Evolutionary conservation across 352 stramenopile species (phyloP), one percentile per base, ranked within the genome.

Genomic region (Pythium rhizo-oryzae): DNA sequence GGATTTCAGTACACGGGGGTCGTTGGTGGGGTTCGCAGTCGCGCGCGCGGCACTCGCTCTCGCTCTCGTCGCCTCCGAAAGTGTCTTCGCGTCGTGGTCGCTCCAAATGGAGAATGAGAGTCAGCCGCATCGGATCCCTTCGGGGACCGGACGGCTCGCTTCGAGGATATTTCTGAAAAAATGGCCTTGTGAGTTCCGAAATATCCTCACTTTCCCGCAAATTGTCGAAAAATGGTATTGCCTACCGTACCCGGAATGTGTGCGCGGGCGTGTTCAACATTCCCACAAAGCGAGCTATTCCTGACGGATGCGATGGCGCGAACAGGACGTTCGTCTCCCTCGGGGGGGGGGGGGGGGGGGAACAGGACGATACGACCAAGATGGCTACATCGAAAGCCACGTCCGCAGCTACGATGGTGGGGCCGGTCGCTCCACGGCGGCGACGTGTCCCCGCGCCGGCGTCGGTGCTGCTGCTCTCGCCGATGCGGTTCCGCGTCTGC

Each of bases 101-200:
- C 55, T 19, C 19, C 8, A 23, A 18, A 41, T 35, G n/a, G 21
- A 23, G 21, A 51, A 61, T 61, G 55, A 33, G 19, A 1, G 28
- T 33, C 7, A n/a, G 54, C n/a, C 18, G 23, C 18, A 13, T 5
- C 8, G 13, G 50, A 25, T 28, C 21, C 16, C 49, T 15, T 25
- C n/a, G n/a, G 28, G 6, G 28, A 33, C 28, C 28, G 6, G 28
- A 6, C 28, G 28, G 28, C 28, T 18, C 24, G 33, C 12, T 13
- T 21, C 13, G 55, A 51, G 37, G 37, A 52, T 61, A 59, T 59
- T 61, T 61, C 25, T 46, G 12, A 13, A 61, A 61, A 51, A 50
- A 51, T 51, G 23, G 37, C n/a, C n/a, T n/a, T 13, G 28, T 35
- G n/a, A 5, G 18, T 55, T 57, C 25, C 0, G 21, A 43, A 57